phyloP scores from a whole-genome alignment of 805 yeast genomes.

The Wickerhamiella kurtzmanii region DNA sequence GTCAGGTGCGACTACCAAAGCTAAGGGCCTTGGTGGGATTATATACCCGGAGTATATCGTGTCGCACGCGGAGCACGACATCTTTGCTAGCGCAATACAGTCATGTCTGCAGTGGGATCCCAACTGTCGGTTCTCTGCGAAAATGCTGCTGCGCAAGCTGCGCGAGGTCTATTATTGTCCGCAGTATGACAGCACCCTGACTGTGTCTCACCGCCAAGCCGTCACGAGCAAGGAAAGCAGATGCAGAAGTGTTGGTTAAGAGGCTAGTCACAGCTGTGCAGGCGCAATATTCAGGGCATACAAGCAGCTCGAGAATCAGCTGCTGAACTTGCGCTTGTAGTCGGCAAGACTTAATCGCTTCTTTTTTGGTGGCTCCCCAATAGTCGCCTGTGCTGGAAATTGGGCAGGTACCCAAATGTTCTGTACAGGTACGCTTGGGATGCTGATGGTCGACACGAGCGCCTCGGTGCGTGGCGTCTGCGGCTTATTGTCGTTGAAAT shows the following conservation, averaged over 20 bases:
- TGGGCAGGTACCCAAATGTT: constrained; percentile 14
- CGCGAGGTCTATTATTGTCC: constrained; percentile 1
- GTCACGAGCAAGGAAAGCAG: too few species aligned
- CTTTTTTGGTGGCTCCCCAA: constrained; percentile 11
- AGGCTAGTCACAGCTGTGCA: too few species aligned
- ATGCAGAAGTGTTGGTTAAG: too few species aligned
- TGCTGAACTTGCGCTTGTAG: constrained; percentile 12
- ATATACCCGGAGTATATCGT: constrained; percentile 2
- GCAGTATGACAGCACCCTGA: background rate
- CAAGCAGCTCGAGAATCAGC: too few species aligned
- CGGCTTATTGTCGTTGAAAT: background rate
- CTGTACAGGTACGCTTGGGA: constrained; percentile 2
- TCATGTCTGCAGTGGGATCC: constrained; percentile 71
- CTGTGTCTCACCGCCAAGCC: too few species aligned
- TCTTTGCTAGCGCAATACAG: constrained; percentile 7
- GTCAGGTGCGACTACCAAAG: too few species aligned
- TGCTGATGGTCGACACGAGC: constrained; percentile 1
- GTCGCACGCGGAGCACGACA: constrained; percentile 16
- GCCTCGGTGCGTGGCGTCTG: background rate
- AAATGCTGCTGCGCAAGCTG: constrained; percentile 8
- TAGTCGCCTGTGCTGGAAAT: background rate
- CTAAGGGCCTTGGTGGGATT: background rate
- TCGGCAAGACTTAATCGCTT: constrained; percentile 18
- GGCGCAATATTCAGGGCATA: too few species aligned
- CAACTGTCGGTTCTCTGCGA: constrained; percentile 18